Evolutionary conservation across 495 filamentous ascomycete genomes (phyloP), one percentile per base, ranked within the genome.

Genomic region (Pyronema omphalodes): DNA sequence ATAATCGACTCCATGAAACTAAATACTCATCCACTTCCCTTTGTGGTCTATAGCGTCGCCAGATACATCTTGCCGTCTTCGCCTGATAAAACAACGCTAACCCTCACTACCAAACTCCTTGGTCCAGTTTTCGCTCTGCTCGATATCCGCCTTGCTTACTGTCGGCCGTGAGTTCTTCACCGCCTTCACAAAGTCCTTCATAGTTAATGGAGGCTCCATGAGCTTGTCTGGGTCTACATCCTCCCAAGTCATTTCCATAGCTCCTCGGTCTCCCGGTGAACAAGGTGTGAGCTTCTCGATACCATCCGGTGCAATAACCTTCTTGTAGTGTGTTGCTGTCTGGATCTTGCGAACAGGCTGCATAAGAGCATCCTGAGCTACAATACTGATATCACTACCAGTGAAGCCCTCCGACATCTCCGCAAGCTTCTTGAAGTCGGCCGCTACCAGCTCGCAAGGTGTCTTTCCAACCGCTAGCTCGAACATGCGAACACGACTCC

Each of bases 301-400:
- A n/a, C 79, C 84, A 19, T 88, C 82, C 39, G 77, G 70, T 6
- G 29, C 34, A 41, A 57, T 36, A 72, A 91, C 89, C 75, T 83
- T 83, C 67, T 95, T 96, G 70, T 96, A 99, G 71, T 99, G 91
- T 54, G 91, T 99, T 33, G 91, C 91, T 46, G 86, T 94, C 70
- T 96, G 89, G 58, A 99, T 96, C 71, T 93, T 93, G 52, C 91
- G 74, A 53, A 99, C 85, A 0, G 91, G 93, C 64, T 96, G 87
- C 91, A 99, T 99, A 15, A 96, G 71, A 9, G 91, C 91, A 70
- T 95, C 88, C 66, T 99, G 91, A 19, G 96, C 91, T 5, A 84
- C 88, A 63, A 96, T 96, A 64, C 76, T 82, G 65, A 99, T 94
- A 78, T 99, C 91, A 53, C 82, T 88, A 9, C 91, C 91, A 0